phyloP scores from a whole-genome alignment of 768 basidiomycete species.

The Crucibulum laeve region DNA sequence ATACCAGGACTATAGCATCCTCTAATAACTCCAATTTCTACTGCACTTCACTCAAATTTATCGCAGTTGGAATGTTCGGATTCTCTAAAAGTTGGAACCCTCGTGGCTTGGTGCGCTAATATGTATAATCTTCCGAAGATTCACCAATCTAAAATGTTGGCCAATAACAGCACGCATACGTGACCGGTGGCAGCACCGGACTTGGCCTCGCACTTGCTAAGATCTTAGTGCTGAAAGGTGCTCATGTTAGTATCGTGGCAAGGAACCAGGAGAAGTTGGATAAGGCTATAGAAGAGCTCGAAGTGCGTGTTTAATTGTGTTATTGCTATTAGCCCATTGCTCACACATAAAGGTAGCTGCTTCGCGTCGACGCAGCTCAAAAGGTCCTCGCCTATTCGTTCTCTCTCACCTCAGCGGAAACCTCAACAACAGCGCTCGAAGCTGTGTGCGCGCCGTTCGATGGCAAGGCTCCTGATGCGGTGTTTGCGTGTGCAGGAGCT shows the following conservation, averaged over 20 bases:
- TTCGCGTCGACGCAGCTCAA: constrained; percentile 53
- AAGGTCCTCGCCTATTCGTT: constrained; percentile 63
- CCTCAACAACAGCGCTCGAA: constrained; percentile 58
- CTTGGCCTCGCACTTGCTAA: constrained; percentile 74
- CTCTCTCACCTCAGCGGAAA: constrained; percentile 47
- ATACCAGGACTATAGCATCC: no score
- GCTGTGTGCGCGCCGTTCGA: constrained; percentile 50
- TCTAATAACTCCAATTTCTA: no score
- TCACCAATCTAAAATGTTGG: not conserved
- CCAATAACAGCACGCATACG: constrained; percentile 67
- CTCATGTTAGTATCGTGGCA: constrained; percentile 84
- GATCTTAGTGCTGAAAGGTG: constrained; percentile 62
- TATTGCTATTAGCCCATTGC: constrained; percentile 7
- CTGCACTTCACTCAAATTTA: no score
- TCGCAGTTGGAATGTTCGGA: no score
- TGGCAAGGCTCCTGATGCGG: constrained; percentile 64
- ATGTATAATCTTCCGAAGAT: not conserved
- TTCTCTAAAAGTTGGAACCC: constrained; percentile 1
- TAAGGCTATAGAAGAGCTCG: constrained; percentile 53
- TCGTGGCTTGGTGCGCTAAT: not conserved
- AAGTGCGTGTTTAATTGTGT: constrained; percentile 53
- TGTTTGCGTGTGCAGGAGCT: constrained; percentile 78
- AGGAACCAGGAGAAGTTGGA: constrained; percentile 63
- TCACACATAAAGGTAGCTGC: constrained; percentile 36
- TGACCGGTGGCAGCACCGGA: constrained; percentile 82